A percentile compares a stretch with the other conserved stretches of the same genome.
Conservation (phyloP, 2,329 filamentous ascomycete species). For the Emmonsiellopsis sp. region DNA sequence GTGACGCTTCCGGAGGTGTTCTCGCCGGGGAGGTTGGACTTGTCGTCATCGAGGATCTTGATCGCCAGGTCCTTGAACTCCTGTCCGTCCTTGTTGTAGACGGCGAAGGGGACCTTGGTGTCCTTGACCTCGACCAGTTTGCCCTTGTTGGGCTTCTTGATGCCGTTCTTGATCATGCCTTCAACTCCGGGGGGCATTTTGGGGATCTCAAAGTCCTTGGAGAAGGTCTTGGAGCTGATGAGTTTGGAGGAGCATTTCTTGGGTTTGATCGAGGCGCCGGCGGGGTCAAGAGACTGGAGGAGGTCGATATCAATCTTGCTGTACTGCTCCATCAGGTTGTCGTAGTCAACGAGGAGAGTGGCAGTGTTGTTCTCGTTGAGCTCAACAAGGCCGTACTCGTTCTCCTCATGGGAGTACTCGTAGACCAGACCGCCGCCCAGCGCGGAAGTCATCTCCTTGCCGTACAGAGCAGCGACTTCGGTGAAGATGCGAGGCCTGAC, state of each 20-base stretch:
- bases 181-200: constrained; percentile 56
- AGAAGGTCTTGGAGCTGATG: constrained; percentile 59
- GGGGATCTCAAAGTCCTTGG: constrained; percentile 70
- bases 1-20: constrained; percentile 20
- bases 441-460: constrained; percentile 47
- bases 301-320: constrained; percentile 60
- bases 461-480: constrained; percentile 52
- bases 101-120: constrained; percentile 46
- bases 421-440: constrained; percentile 50
- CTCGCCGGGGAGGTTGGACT: constrained; percentile 48
- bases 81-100: constrained; percentile 48
- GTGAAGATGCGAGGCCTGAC: constrained; percentile 49
- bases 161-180: constrained; percentile 66
- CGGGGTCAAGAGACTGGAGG: constrained; percentile 54
- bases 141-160: constrained; percentile 54
- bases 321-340: constrained; percentile 67
- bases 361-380: constrained; percentile 50
- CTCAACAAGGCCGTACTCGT: constrained; percentile 49
- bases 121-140: constrained; percentile 53
- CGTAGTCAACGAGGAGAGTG: constrained; percentile 55
- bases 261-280: constrained; percentile 44
- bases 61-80: constrained; percentile 56
- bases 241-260: constrained; percentile 57
- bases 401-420: constrained; percentile 40
- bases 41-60: constrained; percentile 39